Evolutionary conservation across 1,139 yeast genomes (phyloP).

Genomic region (Neolecta irregularis): DNA sequence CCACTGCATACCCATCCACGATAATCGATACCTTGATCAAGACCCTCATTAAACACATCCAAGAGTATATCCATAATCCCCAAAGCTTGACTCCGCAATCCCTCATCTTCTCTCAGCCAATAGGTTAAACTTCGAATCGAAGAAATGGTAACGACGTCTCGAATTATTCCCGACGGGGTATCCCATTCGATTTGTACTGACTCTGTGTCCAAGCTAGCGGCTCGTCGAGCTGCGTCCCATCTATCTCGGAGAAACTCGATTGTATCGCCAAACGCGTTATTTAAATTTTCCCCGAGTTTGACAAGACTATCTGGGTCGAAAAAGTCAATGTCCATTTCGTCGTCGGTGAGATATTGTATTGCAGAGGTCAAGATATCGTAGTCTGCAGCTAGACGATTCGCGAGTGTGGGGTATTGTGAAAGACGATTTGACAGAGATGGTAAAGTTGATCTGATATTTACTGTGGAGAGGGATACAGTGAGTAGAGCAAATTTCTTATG

Average conservation of each 20-base stretch:
- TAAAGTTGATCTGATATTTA: conserved; percentile 3
- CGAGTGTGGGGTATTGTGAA: neutral
- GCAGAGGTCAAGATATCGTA: conserved; percentile 5
- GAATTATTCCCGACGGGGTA: conserved; percentile 1
- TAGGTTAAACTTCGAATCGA: conserved; percentile 7
- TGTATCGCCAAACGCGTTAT: conserved; percentile 8
- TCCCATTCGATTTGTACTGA: neutral
- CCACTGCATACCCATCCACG: conserved; percentile 7
- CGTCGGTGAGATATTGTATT: conserved; percentile 9
- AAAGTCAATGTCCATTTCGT: neutral
- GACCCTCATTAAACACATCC: conserved; percentile 3
- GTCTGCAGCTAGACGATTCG: conserved; percentile 4
- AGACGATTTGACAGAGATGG: conserved; percentile 1
- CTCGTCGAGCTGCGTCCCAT: conserved; percentile 8
- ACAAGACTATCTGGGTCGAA: conserved; percentile 5
- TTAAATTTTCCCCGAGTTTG: conserved; percentile 5
- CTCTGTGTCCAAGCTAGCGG: neutral
- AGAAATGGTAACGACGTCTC: conserved; percentile 4
- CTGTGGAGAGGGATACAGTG: conserved; percentile 1
- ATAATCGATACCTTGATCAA: conserved; percentile 2
- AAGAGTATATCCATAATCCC: conserved; percentile 10
- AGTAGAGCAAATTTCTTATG: neutral
- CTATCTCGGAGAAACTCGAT: conserved; percentile 10
- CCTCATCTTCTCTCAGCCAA: conserved; percentile 10
- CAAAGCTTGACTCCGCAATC: conserved; percentile 5